Evolutionary conservation across 2,329 filamentous ascomycete genomes (phyloP).

Genomic region (Sclerotinia subarctica): DNA sequence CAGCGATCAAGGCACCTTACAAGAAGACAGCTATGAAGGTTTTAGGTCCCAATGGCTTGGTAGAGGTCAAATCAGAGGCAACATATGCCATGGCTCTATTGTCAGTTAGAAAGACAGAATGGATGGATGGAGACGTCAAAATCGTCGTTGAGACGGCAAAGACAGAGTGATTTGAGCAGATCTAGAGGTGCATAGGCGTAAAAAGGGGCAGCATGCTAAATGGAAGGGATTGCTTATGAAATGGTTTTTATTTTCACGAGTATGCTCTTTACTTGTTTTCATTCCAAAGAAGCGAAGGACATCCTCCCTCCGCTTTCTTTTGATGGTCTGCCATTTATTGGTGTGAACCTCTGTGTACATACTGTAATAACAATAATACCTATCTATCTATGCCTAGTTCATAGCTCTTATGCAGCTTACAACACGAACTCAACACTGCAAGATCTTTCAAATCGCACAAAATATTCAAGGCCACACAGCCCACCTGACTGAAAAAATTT

Average conservation of each 20-base stretch:
- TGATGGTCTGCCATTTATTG: constrained; percentile 12
- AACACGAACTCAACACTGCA: too few species aligned
- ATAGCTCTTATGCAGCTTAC: neutral
- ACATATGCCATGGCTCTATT: constrained; percentile 29
- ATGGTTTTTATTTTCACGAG: neutral
- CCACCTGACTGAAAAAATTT: too few species aligned
- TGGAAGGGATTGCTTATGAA: neutral
- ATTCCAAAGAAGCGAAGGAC: neutral
- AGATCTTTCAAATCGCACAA: too few species aligned
- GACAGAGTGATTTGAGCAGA: neutral
- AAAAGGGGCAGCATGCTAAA: neutral
- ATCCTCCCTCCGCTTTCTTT: neutral
- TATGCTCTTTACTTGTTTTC: neutral
- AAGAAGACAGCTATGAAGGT: constrained; percentile 29
- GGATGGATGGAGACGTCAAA: constrained; percentile 37
- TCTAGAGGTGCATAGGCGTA: neutral
- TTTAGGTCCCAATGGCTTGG: constrained; percentile 28
- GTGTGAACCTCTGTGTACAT: neutral
- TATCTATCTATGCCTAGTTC: neutral
- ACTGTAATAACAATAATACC: neutral
- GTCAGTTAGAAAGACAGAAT: constrained; percentile 30
- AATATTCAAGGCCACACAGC: too few species aligned
- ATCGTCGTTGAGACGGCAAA: constrained; percentile 30
- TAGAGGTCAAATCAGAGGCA: constrained; percentile 31
- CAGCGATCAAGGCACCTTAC: constrained; percentile 25